phyloP scores from a whole-genome alignment of 805 yeast genomes.

The Komagataella phaffii region DNA sequence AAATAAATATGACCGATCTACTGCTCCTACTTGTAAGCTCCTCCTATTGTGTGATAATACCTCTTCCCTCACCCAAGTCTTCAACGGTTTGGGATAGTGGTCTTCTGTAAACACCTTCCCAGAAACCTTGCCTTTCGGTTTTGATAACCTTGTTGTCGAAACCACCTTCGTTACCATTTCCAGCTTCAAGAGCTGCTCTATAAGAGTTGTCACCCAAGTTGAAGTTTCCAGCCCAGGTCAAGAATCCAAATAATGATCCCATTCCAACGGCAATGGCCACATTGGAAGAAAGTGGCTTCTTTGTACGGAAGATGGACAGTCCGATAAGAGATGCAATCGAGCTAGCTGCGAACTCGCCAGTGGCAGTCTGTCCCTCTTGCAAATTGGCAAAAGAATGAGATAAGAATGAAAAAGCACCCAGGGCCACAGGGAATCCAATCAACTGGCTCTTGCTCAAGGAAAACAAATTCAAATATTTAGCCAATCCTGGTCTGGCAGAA shows the following conservation, averaged over 20 bases:
- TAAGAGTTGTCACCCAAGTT: conserved; percentile 32
- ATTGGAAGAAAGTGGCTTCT: conserved; percentile 22
- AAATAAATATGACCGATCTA: conserved; percentile 1
- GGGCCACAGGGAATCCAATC: conserved; percentile 18
- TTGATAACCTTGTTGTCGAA: conserved; percentile 20
- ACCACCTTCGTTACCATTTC: conserved; percentile 25
- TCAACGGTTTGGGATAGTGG: conserved; percentile 72
- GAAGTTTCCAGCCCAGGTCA: conserved; percentile 43
- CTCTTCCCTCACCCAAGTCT: conserved; percentile 59
- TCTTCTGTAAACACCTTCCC: conserved; percentile 72
- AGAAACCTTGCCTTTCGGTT: conserved; percentile 43
- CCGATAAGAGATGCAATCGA: conserved; percentile 7
- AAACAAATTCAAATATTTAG: conserved; percentile 17
- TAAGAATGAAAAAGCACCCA: conserved; percentile 18
- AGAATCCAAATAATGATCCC: conserved; percentile 29
- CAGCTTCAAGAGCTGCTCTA: conserved; percentile 24
- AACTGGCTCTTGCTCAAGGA: conserved; percentile 17
- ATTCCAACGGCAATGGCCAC: conserved; percentile 32
- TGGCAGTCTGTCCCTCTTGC: conserved; percentile 13
- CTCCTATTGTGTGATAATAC: conserved; percentile 25
- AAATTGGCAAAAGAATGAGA: conserved; percentile 17
- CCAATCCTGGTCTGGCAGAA: conserved; percentile 22
- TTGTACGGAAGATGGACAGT: conserved; percentile 11
- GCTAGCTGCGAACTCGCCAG: conserved; percentile 16
- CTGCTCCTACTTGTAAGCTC: neutral